phyloP scores from a whole-genome alignment of 2,329 filamentous ascomycete species.

The Pleoardoris graminearum region DNA sequence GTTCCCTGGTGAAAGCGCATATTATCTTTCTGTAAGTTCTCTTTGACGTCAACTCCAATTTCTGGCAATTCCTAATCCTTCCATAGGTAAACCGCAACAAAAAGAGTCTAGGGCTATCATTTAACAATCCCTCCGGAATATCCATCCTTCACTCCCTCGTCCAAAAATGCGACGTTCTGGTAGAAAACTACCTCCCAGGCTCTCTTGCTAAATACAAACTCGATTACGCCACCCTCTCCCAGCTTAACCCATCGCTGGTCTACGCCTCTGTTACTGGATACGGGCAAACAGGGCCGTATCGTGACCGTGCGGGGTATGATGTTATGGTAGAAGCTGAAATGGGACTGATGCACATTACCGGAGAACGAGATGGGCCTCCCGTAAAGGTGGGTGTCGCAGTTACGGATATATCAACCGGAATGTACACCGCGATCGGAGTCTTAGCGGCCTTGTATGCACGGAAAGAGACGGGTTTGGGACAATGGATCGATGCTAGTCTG shows the following conservation, averaged over 20 bases:
- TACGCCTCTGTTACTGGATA: constrained; percentile 97
- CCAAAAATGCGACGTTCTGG: constrained; percentile 83
- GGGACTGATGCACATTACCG: constrained; percentile 98
- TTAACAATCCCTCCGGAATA: constrained; percentile 79
- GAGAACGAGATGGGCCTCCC: constrained; percentile 80
- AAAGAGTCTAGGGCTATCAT: constrained; percentile 88
- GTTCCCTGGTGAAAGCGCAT: constrained; percentile 90
- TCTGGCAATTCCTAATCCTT: neutral
- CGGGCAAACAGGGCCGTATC: constrained; percentile 90
- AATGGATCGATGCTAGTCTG: constrained; percentile 87
- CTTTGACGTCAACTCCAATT: neutral
- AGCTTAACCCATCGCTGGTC: constrained; percentile 82
- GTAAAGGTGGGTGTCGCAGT: constrained; percentile 99
- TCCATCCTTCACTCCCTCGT: constrained; percentile 83
- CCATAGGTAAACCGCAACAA: constrained; percentile 94
- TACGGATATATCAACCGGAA: constrained; percentile 89
- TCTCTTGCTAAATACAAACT: constrained; percentile 84
- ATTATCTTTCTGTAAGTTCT: constrained; percentile 76
- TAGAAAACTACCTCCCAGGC: constrained; percentile 94
- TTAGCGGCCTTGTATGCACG: constrained; percentile 84
- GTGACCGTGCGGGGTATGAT: constrained; percentile 87
- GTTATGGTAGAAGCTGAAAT: constrained; percentile 99
- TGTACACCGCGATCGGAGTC: constrained; percentile 93
- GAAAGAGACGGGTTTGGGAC: constrained; percentile 75
- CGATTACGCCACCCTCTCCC: constrained; percentile 77